Conservation (phyloP, 2,329 filamentous ascomycete species). For the Fusarium sterilihyphosum region DNA sequence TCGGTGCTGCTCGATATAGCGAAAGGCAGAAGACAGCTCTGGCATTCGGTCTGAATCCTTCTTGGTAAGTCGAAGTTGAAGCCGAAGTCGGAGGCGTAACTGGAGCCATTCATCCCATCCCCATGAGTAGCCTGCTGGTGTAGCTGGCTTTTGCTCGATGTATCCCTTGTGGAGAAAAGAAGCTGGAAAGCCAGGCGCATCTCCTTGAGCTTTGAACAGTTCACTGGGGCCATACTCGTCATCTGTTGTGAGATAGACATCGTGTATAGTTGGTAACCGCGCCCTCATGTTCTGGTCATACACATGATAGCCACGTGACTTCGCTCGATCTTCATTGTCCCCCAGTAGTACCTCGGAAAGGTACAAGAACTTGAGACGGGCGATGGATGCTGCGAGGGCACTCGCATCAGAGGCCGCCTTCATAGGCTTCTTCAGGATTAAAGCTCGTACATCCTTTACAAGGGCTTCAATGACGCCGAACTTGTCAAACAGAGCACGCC, state of each 20-base stretch:
- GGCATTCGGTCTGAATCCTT: neutral
- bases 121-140: neutral
- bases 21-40: constrained; percentile 4
- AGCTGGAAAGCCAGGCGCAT: neutral
- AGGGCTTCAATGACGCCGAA: constrained; percentile 24
- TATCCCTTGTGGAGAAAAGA: constrained; percentile 21
- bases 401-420: neutral
- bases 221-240: constrained; percentile 18
- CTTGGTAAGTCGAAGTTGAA: neutral
- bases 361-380: constrained; percentile 31
- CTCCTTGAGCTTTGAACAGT: neutral
- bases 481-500: constrained; percentile 19
- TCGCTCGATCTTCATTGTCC: neutral
- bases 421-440: constrained; percentile 4
- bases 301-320: neutral
- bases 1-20: constrained; percentile 17
- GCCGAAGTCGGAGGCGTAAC: neutral
- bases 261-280: neutral
- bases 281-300: constrained; percentile 7
- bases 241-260: constrained; percentile 25
- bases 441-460: constrained; percentile 7
- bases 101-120: constrained; percentile 34
- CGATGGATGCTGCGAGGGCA: constrained; percentile 1
- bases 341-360: constrained; percentile 15
- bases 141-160: neutral